phyloP scores from a whole-genome alignment of 129 eudicot species.

The Escallonia rubra region DNA sequence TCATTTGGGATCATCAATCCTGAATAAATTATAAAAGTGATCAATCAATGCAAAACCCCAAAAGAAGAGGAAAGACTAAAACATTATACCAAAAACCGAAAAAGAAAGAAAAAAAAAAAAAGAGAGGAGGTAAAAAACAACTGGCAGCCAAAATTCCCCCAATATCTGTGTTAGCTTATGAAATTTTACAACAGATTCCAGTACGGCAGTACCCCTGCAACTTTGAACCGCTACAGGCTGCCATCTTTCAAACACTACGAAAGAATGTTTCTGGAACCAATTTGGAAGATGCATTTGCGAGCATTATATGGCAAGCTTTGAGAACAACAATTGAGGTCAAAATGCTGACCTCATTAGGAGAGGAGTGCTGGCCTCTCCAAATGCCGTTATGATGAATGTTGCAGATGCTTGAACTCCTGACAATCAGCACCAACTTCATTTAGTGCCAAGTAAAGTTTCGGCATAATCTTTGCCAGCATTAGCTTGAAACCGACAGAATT shows the following conservation, averaged over 20 bases:
- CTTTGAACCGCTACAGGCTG: background rate
- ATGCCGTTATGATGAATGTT: slow-evolving; percentile 29
- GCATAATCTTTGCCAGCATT: slow-evolving; percentile 78
- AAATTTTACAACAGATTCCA: slow-evolving; percentile 9
- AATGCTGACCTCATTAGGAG: slow-evolving; percentile 10
- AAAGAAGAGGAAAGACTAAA: background rate
- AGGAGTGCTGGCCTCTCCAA: slow-evolving; percentile 12
- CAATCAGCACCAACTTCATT: slow-evolving; percentile 75
- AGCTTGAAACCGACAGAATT: slow-evolving; percentile 98
- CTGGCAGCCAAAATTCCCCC: background rate
- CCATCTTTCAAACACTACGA: slow-evolving; percentile 10
- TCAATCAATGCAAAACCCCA: slow-evolving; percentile 14
- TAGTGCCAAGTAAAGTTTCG: slow-evolving; percentile 63
- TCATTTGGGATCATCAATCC: slow-evolving; percentile 10
- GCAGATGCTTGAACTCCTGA: slow-evolving; percentile 68
- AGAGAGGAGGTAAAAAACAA: background rate
- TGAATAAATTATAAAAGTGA: slow-evolving; percentile 3
- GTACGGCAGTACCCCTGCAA: too few relatives aligned
- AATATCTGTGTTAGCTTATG: slow-evolving; percentile 26
- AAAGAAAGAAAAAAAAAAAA: slow-evolving; percentile 2
- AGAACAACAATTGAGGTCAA: background rate
- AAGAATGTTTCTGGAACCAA: slow-evolving; percentile 28
- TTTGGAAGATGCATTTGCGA: slow-evolving; percentile 8
- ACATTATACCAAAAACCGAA: background rate
- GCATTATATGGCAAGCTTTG: too few relatives aligned